These are phyloP conservation scores for Eragrostis curvula DNA, from an alignment of 176 grass and related monocot species.

Conservation along the genomic window DNA sequence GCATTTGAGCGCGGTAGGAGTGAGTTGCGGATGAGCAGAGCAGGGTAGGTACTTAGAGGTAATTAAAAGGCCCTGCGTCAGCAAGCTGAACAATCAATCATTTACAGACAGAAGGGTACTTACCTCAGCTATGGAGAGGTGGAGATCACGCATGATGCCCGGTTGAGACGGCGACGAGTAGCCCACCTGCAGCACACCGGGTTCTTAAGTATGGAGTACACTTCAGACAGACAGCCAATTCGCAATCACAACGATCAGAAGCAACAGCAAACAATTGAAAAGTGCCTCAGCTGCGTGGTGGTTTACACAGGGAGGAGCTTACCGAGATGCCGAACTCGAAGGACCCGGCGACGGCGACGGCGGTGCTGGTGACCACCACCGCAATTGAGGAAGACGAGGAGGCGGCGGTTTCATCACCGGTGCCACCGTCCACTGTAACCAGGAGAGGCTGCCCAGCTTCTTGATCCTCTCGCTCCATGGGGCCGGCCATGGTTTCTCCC, in stretches of 20 bases:
- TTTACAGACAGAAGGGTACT: neutral
- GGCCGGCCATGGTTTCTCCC: neutral
- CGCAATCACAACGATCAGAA: neutral
- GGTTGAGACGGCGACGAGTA: slow-evolving; percentile 82
- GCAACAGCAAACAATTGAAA: neutral
- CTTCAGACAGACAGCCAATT: neutral
- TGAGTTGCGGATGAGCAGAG: neutral
- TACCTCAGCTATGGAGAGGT: slow-evolving; percentile 76
- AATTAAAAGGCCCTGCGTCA: neutral
- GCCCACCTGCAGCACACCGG: slow-evolving; percentile 54
- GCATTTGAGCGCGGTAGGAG: slow-evolving; percentile 26
- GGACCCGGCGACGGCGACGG: slow-evolving; percentile 64
- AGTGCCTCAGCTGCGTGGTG: neutral
- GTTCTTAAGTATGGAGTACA: neutral
- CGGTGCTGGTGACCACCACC: slow-evolving; percentile 59
- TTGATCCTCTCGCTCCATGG: slow-evolving; percentile 27
- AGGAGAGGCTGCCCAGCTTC: slow-evolving; percentile 34
- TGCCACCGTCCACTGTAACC: neutral
- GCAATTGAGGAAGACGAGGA: slow-evolving; percentile 36
- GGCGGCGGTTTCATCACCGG: neutral
- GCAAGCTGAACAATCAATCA: slow-evolving; percentile 12
- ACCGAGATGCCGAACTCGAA: slow-evolving; percentile 71
- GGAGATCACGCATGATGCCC: slow-evolving; percentile 80
- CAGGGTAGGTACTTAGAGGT: neutral
- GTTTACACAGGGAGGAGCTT: neutral